phyloP scores from a whole-genome alignment of 306 rosid genomes.

The Cucumis melo region DNA sequence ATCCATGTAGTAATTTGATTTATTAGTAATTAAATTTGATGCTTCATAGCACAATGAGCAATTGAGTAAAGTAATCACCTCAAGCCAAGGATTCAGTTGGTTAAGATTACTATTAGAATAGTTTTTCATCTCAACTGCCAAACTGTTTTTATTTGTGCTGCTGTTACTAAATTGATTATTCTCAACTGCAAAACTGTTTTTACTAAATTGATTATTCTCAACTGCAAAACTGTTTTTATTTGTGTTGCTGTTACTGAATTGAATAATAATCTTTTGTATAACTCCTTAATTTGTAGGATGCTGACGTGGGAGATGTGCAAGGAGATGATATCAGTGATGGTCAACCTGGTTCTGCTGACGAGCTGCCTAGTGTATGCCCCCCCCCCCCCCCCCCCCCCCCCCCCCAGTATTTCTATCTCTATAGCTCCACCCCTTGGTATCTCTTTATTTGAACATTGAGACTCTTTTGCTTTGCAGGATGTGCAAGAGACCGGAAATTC shows the following conservation, averaged over 20 bases:
- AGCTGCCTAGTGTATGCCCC: background rate
- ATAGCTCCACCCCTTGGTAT: background rate
- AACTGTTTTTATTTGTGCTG: background rate
- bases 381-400: too few species aligned
- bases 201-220: background rate
- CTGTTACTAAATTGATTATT: background rate
- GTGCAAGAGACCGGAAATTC: slow-evolving; percentile 34
- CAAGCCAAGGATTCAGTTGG: background rate
- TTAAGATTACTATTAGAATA: background rate
- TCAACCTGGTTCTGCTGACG: slow-evolving; percentile 6
- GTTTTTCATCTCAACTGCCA: background rate
- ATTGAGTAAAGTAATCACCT: background rate
- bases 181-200: background rate
- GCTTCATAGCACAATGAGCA: background rate
- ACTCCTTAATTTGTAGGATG: slow-evolving; percentile 3
- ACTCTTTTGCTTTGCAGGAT: slow-evolving; percentile 37
- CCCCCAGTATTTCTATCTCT: background rate
- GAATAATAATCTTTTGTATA: background rate
- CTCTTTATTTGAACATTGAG: background rate
- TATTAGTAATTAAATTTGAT: background rate
- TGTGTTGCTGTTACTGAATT: background rate
- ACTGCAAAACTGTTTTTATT: background rate
- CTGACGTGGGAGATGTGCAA: background rate
- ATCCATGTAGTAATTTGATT: background rate
- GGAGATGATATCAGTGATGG: slow-evolving; percentile 5